Base-by-base conservation (phyloP, 2,329 filamentous ascomycete species). In the Xylaria sp. region DNA sequence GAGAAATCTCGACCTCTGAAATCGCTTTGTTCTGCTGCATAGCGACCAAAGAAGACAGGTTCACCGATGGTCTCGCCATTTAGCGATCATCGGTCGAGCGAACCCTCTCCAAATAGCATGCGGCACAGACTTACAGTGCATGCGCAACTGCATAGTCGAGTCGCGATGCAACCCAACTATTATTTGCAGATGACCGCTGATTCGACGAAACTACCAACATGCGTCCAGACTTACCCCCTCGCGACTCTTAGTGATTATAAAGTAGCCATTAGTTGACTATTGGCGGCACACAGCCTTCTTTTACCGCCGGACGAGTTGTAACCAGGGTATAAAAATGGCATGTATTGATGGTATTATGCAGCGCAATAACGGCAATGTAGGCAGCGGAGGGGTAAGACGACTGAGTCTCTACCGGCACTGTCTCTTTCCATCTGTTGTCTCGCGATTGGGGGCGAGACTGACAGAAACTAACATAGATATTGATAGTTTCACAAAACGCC, bases 91-190 rank as follows among this genome's bases (percentile, higher is more conserved):
- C 58, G 39, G 41, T 25, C 6, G 12, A 64, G 2, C 51, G 31
- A 23, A 46, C 52, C 15, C 41, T 51, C 23, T 43, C 59, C 3
- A 48, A 48, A 25, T 49, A 33, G 51, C 28, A 28, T 67, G 69
- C 52, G 66, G 67, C 66, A 67, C 67, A 51, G 60, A 25, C 28
- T 46, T 23, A 33, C 41, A 68, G 36, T 31, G 43, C 48, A 60
- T 62, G 20, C 49, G 33, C 15, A 58, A 49, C 56, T 64, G 68
- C 64, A 54, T 6, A 41, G 33, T 63, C 33, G 56, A 39, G 23
- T 20, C 25, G 23, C 31, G 15, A 70, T 69, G 70, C 46, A 67
- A 72, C 70, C 67, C 64, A 67, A 70, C 64, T n/a, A 48, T 54
- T 5, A 41, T 61, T 49, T 43, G 46, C 49, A 49, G 15, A 20